Conservation (phyloP, 1,284 basidiomycete species). For the Pseudozyma flocculosa region DNA sequence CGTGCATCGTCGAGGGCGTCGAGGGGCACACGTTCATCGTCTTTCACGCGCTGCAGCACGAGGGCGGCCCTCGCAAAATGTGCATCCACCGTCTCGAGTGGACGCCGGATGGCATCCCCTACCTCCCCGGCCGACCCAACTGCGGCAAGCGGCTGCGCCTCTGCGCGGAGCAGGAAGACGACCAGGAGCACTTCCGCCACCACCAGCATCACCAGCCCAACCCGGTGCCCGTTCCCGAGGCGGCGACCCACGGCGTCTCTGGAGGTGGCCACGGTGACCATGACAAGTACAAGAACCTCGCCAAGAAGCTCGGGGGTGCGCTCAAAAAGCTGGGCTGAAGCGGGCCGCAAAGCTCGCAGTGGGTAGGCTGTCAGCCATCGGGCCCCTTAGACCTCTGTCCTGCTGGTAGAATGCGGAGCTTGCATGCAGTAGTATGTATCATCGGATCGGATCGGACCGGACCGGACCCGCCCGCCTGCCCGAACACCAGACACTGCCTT, state of each 20-base stretch:
- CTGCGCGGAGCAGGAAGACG: conserved; percentile 40
- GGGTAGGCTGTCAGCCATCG: too few relatives aligned
- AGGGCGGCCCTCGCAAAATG: conserved; percentile 34
- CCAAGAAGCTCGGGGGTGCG: conserved; percentile 30
- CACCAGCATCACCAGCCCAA: not conserved
- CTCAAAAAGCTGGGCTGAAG: too few relatives aligned
- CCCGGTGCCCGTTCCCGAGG: too few relatives aligned
- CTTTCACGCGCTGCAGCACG: conserved; percentile 35
- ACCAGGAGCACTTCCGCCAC: conserved; percentile 17
- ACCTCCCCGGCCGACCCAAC: conserved; percentile 32
- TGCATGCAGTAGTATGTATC: too few relatives aligned
- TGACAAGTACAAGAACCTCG: not conserved
- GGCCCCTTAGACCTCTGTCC: too few relatives aligned
- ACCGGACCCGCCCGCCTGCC: too few relatives aligned
- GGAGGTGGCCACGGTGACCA: too few relatives aligned
- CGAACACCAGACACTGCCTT: too few relatives aligned
- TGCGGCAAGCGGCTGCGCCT: conserved; percentile 35
- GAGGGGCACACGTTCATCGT: conserved; percentile 42
- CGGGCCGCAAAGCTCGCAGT: too few relatives aligned
- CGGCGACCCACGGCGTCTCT: too few relatives aligned
- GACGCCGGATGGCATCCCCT: conserved; percentile 22
- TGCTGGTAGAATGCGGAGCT: too few relatives aligned
- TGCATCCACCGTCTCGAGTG: conserved; percentile 40
- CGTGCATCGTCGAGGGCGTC: conserved; percentile 29
- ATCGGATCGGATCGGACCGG: too few relatives aligned